Evolutionary conservation across 2,329 filamentous ascomycete species (phyloP).

Genomic region (Colletotrichum limetticola): DNA sequence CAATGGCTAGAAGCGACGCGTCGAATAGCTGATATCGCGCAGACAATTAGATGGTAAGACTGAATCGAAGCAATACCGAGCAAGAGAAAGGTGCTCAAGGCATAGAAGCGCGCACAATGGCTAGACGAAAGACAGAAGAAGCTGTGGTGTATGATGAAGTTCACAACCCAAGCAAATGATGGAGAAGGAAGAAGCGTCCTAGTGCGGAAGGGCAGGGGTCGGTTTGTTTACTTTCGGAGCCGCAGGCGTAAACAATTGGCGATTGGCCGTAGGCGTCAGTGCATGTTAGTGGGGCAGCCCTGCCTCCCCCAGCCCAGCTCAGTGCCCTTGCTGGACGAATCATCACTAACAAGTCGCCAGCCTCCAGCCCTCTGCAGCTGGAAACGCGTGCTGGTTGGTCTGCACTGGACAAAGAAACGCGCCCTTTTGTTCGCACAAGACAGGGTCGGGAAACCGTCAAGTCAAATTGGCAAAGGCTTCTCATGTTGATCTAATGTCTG

Average conservation of each 20-base stretch:
- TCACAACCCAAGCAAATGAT: neutral
- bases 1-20: conserved; percentile 17
- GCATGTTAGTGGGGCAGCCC: conserved; percentile 26
- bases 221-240: conserved; percentile 34
- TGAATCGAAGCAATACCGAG: conserved; percentile 34
- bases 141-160: conserved; percentile 16
- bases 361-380: neutral
- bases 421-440: neutral
- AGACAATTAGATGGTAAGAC: conserved; percentile 18
- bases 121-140: conserved; percentile 13
- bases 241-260: conserved; percentile 35
- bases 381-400: conserved; percentile 24
- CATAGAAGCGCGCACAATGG: conserved; percentile 27
- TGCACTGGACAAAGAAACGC: conserved; percentile 24
- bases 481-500: neutral
- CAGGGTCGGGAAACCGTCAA: neutral
- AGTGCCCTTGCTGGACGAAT: conserved; percentile 27
- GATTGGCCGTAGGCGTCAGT: conserved; percentile 16
- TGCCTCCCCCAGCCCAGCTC: neutral
- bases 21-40: neutral
- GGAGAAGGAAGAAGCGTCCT: conserved; percentile 27
- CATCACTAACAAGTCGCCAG: neutral
- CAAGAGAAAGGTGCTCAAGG: conserved; percentile 30
- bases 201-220: conserved; percentile 28
- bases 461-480: neutral